Base-by-base conservation (phyloP, 2,329 filamentous ascomycete genomes). In the Talaromyces sp. region DNA sequence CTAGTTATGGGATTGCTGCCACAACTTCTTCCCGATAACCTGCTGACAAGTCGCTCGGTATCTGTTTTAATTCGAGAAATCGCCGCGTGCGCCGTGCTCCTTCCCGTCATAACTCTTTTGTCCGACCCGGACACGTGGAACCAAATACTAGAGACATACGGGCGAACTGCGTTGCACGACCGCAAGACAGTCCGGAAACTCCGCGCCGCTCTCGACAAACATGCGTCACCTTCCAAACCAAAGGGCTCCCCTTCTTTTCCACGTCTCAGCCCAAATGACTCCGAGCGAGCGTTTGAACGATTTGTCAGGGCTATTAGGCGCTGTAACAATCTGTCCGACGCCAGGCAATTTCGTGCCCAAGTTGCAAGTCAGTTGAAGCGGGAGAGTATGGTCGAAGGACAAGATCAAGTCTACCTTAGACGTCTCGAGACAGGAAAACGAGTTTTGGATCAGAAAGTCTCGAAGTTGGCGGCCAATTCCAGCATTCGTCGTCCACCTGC, bases 81-180 rank as follows among this genome's bases (percentile, higher is more conserved):
- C 67, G 87, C 97, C n/a, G 85, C 92, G 25, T 97, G 95, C 77
- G 92, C 92, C n/a, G 89, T 99, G 45, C 81, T 99, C 43, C 89
- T 88, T 49, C 95, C 95, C 0, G 81, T 96, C 25, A 84, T 97
- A 74, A 88, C 90, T 71, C 82, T 93, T 68, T 81, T 99, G 19
- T 87, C 91, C 5, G 94, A 99, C 71, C 93, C 96, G 1, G 96
- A 99, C 79, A 96, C 91, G 8, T 99, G 94, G 94, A 98, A 99
- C 73, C 93, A 97, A 76, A 79, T 97, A 67, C 92, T 98, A 84
- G 94, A 98, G 77, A 93, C 89, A 64, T 92, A 90, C 77, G 89
- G 93, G 19, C 89, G 91, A 59, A 90, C 90, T 29, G 90, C 96
- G 81, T 84, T 99, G 49, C 95, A 98, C 77, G 96, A 99, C 76